These are phyloP conservation scores for Suillus occidentalis DNA, from an alignment of 768 basidiomycete genomes.

Conservation along the genomic window DNA sequence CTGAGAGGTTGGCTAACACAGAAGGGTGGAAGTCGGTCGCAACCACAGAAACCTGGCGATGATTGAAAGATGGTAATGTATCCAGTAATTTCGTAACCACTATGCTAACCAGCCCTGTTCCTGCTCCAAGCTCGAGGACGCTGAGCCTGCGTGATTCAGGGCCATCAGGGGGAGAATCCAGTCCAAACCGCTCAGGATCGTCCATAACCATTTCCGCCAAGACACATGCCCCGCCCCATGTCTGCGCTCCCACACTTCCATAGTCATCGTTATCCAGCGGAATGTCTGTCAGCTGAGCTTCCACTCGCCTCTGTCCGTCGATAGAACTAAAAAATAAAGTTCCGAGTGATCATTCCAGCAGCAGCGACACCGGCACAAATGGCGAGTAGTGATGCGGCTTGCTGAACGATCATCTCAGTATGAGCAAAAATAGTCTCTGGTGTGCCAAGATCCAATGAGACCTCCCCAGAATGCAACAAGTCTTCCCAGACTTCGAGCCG, in stretches of 20 bases:
- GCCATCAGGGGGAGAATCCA: constrained; percentile 15
- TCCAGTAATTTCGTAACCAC: constrained; percentile 36
- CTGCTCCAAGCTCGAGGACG: constrained; percentile 56
- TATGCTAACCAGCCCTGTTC: constrained; percentile 55
- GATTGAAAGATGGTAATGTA: neutral
- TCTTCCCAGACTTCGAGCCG: constrained; percentile 27
- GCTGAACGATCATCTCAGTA: constrained; percentile 44
- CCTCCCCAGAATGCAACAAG: neutral
- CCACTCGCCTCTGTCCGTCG: constrained; percentile 18
- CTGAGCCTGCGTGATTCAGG: constrained; percentile 26
- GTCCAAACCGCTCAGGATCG: constrained; percentile 51
- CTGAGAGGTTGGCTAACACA: constrained; percentile 49
- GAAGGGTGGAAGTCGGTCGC: constrained; percentile 52
- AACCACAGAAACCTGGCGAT: constrained; percentile 29
- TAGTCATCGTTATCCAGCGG: constrained; percentile 71
- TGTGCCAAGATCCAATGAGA: neutral
- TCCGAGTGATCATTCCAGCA: constrained; percentile 56
- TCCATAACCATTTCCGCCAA: constrained; percentile 72
- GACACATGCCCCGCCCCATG: constrained; percentile 85
- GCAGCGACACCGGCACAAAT: constrained; percentile 62
- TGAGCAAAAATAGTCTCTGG: neutral
- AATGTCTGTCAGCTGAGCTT: constrained; percentile 60
- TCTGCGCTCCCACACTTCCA: constrained; percentile 78
- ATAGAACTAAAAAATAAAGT: constrained; percentile 45
- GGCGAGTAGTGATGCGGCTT: constrained; percentile 64